Evolutionary conservation across 140 eudicot genomes (phyloP).

Genomic region (Oenanthe javanica): DNA sequence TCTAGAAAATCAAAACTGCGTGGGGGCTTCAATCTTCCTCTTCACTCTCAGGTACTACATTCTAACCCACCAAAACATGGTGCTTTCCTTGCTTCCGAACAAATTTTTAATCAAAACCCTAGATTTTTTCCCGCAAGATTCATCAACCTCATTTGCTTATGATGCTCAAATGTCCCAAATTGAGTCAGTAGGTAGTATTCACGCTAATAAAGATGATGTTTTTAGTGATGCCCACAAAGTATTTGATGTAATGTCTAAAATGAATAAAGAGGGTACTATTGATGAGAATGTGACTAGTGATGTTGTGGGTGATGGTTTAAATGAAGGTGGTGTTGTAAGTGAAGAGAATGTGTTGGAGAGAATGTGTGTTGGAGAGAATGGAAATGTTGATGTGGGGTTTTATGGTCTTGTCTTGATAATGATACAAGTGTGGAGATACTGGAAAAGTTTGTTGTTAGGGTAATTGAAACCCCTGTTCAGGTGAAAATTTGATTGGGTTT

Average conservation of each 20-base stretch:
- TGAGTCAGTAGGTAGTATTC: neutral
- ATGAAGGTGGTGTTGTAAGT: neutral
- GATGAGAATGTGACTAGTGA: neutral
- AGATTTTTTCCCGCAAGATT: neutral
- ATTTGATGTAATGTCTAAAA: slow-evolving; percentile 2
- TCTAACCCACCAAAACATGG: neutral
- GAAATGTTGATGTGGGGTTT: slow-evolving; percentile 25
- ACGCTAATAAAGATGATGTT: neutral
- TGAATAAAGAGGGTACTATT: neutral
- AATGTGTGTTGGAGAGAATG: slow-evolving; percentile 34
- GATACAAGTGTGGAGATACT: slow-evolving; percentile 36
- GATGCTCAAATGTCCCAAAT: neutral
- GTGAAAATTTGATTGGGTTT: slow-evolving; percentile 50
- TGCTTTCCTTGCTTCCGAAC: neutral
- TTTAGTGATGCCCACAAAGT: neutral
- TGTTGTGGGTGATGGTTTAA: neutral
- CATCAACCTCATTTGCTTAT: neutral
- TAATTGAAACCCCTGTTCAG: slow-evolving; percentile 42
- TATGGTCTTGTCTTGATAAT: slow-evolving; percentile 30
- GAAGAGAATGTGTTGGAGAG: slow-evolving; percentile 12
- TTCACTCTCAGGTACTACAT: neutral
- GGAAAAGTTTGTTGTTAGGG: slow-evolving; percentile 55
- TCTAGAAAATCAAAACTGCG: slow-evolving; percentile 6
- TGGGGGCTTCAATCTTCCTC: neutral
- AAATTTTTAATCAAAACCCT: neutral